Conservation (phyloP, 768 basidiomycete genomes). For the Coprinopsis sp. region DNA sequence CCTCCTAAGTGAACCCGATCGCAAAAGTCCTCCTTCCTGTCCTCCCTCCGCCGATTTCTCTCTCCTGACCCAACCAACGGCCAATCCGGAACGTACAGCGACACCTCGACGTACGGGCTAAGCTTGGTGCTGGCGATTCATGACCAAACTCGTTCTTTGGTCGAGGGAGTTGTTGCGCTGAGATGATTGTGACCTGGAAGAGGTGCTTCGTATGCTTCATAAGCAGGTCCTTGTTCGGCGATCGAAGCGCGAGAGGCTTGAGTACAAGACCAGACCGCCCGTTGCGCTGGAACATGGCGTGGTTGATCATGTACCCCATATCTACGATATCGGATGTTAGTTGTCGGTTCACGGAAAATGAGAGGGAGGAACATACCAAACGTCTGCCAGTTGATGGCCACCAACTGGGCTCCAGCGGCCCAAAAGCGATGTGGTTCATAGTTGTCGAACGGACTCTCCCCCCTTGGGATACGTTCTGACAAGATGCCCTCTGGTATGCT, state of each 20-base stretch:
- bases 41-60: background rate
- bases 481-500: constrained; percentile 84
- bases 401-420: constrained; percentile 85
- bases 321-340: constrained; percentile 42
- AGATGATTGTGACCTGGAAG: constrained; percentile 51
- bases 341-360: background rate
- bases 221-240: constrained; percentile 54
- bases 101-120: constrained; percentile 69
- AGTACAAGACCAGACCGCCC: constrained; percentile 89
- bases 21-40: background rate
- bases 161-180: constrained; percentile 55
- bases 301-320: constrained; percentile 87
- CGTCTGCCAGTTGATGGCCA: constrained; percentile 97
- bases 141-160: constrained; percentile 38
- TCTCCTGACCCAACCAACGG: constrained; percentile 17
- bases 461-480: constrained; percentile 90
- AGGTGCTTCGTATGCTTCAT: constrained; percentile 52
- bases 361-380: constrained; percentile 53
- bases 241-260: constrained; percentile 77
- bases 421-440: constrained; percentile 91
- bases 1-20: background rate
- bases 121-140: constrained; percentile 17
- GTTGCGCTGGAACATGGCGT: constrained; percentile 93
- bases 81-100: constrained; percentile 78
- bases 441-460: constrained; percentile 79